These are phyloP conservation scores for Symbiodinium natans DNA, from an alignment of 73 alveolate genomes.

Conservation along the genomic window DNA sequence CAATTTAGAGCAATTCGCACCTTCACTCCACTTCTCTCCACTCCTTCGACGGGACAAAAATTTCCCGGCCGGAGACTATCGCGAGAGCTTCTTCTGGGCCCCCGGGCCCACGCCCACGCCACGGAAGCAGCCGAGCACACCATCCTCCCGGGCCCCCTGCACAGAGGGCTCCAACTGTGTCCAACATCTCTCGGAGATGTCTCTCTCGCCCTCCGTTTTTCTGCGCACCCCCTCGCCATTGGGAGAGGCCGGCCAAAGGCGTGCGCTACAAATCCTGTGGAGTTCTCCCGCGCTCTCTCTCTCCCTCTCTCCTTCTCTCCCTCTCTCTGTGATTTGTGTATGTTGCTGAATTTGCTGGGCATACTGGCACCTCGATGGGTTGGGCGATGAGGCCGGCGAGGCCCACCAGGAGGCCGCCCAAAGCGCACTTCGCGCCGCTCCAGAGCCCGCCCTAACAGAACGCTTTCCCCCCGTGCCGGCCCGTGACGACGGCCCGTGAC, in stretches of 20 bases:
- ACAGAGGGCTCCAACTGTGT: not conserved
- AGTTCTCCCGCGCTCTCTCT: not conserved
- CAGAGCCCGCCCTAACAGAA: constrained; percentile 88
- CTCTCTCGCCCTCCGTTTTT: not conserved
- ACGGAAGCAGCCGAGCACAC: constrained; percentile 60
- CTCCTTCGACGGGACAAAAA: no score
- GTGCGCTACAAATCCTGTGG: not conserved
- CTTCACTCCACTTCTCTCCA: no score
- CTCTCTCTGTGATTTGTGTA: no score
- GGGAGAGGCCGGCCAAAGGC: not conserved
- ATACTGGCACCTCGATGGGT: constrained; percentile 74
- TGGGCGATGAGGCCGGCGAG: constrained; percentile 55
- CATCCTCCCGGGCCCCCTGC: constrained; percentile 89
- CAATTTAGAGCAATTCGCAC: no score
- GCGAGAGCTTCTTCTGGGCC: no score
- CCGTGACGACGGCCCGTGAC: no score
- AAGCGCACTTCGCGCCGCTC: constrained; percentile 78
- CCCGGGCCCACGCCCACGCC: constrained; percentile 33
- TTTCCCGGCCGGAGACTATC: no score
- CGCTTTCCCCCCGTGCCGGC: no score
- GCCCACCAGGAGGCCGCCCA: constrained; percentile 76
- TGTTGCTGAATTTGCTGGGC: no score
- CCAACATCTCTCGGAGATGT: not conserved
- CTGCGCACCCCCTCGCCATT: not conserved
- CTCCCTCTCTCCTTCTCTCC: no score